A percentile compares a stretch with the other conserved stretches of the same genome.
These are phyloP conservation scores for Microbotryum lychnidis-dioicae DNA, from an alignment of 1,284 basidiomycete genomes.

Conservation along the genomic window DNA sequence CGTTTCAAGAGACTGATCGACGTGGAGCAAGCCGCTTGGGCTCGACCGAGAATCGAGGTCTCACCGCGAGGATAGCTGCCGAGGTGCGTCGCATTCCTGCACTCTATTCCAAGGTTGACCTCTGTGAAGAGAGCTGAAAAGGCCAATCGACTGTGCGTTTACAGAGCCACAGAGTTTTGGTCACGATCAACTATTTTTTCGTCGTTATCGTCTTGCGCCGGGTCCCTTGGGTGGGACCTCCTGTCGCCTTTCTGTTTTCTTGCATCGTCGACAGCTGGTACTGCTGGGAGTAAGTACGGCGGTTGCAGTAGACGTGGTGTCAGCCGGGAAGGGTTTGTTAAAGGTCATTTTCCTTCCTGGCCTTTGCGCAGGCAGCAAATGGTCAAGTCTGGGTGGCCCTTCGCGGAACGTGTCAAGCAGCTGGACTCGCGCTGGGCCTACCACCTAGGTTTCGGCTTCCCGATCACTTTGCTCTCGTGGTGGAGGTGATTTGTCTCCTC, in stretches of 20 bases:
- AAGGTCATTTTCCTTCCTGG: neutral
- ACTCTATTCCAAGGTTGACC: neutral
- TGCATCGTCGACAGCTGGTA: conserved; percentile 76
- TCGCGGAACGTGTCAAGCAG: conserved; percentile 58
- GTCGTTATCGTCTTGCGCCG: conserved; percentile 56
- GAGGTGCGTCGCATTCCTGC: conserved; percentile 16
- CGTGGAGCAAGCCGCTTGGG: conserved; percentile 4
- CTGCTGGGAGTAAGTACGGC: conserved; percentile 64
- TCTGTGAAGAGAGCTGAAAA: neutral
- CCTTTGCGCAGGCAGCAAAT: conserved; percentile 55
- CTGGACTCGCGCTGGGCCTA: conserved; percentile 79
- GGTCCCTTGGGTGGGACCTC: conserved; percentile 56
- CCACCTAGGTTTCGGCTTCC: conserved; percentile 64
- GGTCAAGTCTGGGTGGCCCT: conserved; percentile 60
- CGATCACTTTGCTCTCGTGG: conserved; percentile 19
- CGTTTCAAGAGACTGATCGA: conserved; percentile 15
- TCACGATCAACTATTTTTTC: conserved; percentile 65
- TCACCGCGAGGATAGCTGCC: conserved; percentile 18
- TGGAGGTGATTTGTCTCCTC: conserved; percentile 18
- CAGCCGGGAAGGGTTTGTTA: too few species aligned
- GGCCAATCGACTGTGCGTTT: neutral
- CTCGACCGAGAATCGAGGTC: conserved; percentile 5
- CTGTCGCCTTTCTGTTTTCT: conserved; percentile 58
- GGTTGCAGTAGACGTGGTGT: neutral
- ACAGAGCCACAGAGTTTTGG: conserved; percentile 56